A percentile compares a stretch with the other conserved stretches of the same genome.
Conservation (phyloP, 139 green algal genomes). For the Pleodorina starrii region DNA sequence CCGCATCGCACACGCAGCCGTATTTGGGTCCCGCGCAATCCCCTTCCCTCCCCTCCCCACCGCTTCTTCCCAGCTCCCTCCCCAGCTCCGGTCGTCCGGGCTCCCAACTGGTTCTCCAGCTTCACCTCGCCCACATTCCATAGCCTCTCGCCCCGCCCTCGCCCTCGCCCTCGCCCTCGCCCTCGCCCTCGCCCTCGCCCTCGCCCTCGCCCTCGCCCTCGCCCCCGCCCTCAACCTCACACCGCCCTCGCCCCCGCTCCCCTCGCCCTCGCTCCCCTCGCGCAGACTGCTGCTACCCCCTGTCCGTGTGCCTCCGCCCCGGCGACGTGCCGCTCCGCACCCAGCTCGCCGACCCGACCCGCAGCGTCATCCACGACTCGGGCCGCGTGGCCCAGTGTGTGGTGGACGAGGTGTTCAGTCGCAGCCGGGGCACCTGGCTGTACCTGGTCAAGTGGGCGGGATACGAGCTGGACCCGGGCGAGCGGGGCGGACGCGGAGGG, state of each 20-base stretch:
- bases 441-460: slow-evolving; percentile 22
- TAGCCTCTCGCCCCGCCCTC: too few species aligned
- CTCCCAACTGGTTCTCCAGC: too few species aligned
- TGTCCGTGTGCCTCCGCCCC: not conserved
- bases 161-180: too few species aligned
- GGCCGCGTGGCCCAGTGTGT: not conserved
- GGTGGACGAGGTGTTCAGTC: not conserved
- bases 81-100: too few species aligned
- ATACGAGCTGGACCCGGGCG: slow-evolving; percentile 24
- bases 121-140: too few species aligned
- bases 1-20: not conserved
- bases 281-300: not conserved
- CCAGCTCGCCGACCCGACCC: not conserved
- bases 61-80: not conserved
- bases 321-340: not conserved
- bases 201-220: too few species aligned
- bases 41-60: not conserved
- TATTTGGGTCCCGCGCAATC: not conserved
- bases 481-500: not conserved
- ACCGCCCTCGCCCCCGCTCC: too few species aligned
- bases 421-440: not conserved
- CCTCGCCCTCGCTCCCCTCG: not conserved
- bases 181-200: too few species aligned
- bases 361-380: not conserved
- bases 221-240: too few species aligned